Conservation (phyloP, 805 yeast genomes). For the Zygosaccharomyces bailii region DNA sequence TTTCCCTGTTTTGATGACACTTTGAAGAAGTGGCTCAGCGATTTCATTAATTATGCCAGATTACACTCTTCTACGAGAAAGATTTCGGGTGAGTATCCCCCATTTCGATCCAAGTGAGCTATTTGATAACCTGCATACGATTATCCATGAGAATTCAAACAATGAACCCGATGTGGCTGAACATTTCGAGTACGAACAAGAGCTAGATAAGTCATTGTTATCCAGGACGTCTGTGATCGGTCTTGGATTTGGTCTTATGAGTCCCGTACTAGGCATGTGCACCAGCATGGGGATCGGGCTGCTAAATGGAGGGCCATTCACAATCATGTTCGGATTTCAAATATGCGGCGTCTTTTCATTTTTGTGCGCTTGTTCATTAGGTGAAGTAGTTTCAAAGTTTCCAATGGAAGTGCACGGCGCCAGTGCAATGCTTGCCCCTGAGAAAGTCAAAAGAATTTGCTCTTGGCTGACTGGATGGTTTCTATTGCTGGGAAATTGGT, state of each 20-base stretch:
- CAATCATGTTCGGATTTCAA: constrained; percentile 73
- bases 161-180: constrained; percentile 57
- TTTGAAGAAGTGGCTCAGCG: not conserved
- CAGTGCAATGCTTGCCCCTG: constrained; percentile 65
- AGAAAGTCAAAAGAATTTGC: constrained; percentile 50
- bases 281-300: constrained; percentile 69
- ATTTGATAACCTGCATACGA: constrained; percentile 31
- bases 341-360: constrained; percentile 61
- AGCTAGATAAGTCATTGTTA: constrained; percentile 56
- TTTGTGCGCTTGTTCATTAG: constrained; percentile 64
- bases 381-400: constrained; percentile 73
- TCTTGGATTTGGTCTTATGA: constrained; percentile 75
- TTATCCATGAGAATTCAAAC: constrained; percentile 40
- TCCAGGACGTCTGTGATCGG: constrained; percentile 72
- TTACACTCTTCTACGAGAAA: constrained; percentile 23
- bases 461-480: constrained; percentile 83
- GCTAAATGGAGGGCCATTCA: constrained; percentile 72
- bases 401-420: constrained; percentile 78
- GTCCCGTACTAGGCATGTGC: constrained; percentile 75
- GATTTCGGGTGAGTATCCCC: constrained; percentile 25
- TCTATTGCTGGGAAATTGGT: constrained; percentile 69
- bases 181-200: constrained; percentile 71
- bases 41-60: constrained; percentile 20
- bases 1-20: constrained; percentile 2
- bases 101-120: constrained; percentile 25